Evolutionary conservation across 2,329 filamentous ascomycete genomes (phyloP), one percentile per base, ranked within the genome.

Genomic region (Whalleya microplaca): DNA sequence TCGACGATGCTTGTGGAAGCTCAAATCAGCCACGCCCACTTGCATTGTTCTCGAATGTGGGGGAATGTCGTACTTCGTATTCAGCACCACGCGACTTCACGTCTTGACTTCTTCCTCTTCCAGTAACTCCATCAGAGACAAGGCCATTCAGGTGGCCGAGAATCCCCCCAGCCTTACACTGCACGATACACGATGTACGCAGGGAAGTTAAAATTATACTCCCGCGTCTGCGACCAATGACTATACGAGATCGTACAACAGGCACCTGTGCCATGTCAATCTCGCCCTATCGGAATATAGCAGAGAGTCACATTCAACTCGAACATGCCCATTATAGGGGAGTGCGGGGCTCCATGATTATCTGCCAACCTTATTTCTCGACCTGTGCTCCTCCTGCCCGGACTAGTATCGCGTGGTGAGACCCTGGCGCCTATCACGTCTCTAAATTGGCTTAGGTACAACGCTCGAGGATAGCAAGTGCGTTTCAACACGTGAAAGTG

Each of bases 331-430:
- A 37, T 37, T 49, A 53, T 41, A 47, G 44, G 21, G 45, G 50
- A 54, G 54, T 53, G 55, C 55, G 60, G 61, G 55, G 48, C 41
- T 44, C 23, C 19, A 29, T 52, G 48, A 12, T n/a, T 21, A 50
- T 49, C 37, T 46, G 3, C 49, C 19, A 51, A 45, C 49, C 37
- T 46, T 58, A 58, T 51, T 40, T 32, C 55, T 50, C 12, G 43
- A 44, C 19, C 51, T n/a, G n/a, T n/a, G n/a, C n/a, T n/a, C n/a
- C n/a, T 53, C 52, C 53, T 63, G 46, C 59, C 61, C 37, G 42
- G 51, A 49, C 23, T 41, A 48, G 50, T 21, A 53, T 55, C 45
- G 50, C 32, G 46, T 49, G 52, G 32, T 20, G 41, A 41, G 46
- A 51, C 41, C 43, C 23, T 56, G 49, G 45, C 32, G 27, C 46